Base-by-base conservation (phyloP, 148 eudicot genomes). In the Mesembryanthemum crystallinum region DNA sequence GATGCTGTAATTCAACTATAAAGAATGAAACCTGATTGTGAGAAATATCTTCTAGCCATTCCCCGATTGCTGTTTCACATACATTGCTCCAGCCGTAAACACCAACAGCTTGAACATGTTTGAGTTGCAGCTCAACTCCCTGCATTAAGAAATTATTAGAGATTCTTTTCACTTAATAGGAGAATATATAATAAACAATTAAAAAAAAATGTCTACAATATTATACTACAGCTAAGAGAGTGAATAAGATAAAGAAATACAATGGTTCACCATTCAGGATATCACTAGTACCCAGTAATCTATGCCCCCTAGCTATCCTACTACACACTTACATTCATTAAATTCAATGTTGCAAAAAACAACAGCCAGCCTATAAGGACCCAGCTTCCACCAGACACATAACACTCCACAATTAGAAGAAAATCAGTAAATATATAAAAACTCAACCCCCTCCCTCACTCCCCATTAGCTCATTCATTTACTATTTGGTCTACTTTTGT, bases 31-130 rank as follows among this genome's bases (percentile, higher is more conserved):
- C 98, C 97, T 95, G 98, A 85, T 90, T 90, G 64, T 86, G 94
- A 76, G 98, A 95, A 64, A 95, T 92, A 83, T 95, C 98, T 85
- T 92, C 97, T 80, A 88, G 85, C 98, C 98, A 95, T 82, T 95
- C 96, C 72, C 96, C 96, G 39, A 87, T 8, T 66, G 86, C 81
- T 43, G 88, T 85, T 86, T 95, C 97, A 73, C 87, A 88, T 32
- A 90, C 89, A 75, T 87, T 85, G 81, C 78, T 78, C 98, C 96
- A 92, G 74, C 98, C 98, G 81, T 92, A 95, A 72, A 92, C 83
- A 78, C 98, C 98, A 77, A 84, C 82, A 79, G 92, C 92, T 71
- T 92, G 90, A 66, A 95, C 92, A 77, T 84, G 94, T 79, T 92
- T 95, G 61, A 95, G 98, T 73, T 89, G 82, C 69, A 95, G 81